Evolutionary conservation across 2,329 filamentous ascomycete species (phyloP).

Genomic region (Aspergillus fischeri): DNA sequence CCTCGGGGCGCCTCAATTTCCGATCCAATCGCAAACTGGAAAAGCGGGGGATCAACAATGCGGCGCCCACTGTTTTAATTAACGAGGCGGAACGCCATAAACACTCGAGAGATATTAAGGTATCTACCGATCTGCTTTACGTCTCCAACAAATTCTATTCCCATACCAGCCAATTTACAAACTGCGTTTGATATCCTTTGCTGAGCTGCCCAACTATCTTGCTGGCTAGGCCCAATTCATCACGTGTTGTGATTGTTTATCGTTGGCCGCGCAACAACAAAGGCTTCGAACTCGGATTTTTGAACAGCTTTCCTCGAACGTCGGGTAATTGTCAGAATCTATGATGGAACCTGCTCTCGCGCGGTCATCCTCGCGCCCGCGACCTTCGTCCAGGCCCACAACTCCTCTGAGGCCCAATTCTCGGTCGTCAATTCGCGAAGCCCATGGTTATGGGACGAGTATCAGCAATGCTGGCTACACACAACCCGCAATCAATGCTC

Average conservation of each 20-base stretch:
- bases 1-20: background rate
- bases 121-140: background rate
- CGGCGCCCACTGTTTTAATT: conserved; percentile 1
- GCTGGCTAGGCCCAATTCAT: background rate
- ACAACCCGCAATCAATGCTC: conserved; percentile 66
- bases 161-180: background rate
- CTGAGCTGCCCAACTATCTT: background rate
- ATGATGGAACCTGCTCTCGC: conserved; percentile 30
- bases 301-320: background rate
- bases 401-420: conserved; percentile 89
- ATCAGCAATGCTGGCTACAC: conserved; percentile 34
- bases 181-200: background rate
- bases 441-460: conserved; percentile 51
- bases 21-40: conserved; percentile 11
- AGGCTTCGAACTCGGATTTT: background rate
- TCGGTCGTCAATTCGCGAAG: conserved; percentile 80
- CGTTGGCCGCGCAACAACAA: background rate
- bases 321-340: conserved; percentile 3
- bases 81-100: background rate
- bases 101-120: background rate
- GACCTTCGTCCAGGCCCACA: conserved; percentile 70
- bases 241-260: background rate
- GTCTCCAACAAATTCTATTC: background rate
- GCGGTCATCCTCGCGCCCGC: conserved; percentile 59
- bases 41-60: conserved; percentile 28